Evolutionary conservation across 192 early-diverging fungal genomes (phyloP), one percentile per base, ranked within the genome.

Genomic region (Backusella circina): DNA sequence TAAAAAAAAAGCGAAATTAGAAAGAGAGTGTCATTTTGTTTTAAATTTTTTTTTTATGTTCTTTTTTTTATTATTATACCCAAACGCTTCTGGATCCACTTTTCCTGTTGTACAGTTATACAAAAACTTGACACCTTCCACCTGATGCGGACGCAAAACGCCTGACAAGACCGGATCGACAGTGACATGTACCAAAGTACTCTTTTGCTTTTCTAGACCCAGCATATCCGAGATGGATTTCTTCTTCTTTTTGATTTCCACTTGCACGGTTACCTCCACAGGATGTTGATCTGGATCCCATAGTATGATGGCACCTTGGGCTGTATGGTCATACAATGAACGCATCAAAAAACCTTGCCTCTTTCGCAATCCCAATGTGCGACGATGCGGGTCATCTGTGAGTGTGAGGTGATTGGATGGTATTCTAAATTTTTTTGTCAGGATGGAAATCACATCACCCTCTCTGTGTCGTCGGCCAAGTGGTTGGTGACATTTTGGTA

Each of bases 51-150:
- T 41, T 41, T 44, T 44, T 44, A 15, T 44, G 10, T 44, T 15
- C 3, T 44, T 44, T 15, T 96, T 97, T 28, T 61, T 41, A 15
- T 5, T 15, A 70, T 99, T 98, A 72, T 95, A 97, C 3, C 97
- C 98, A 78, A 87, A 94, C 0, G 93, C 93, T 75, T 91, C 86
- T 32, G 88, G 83, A 41, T 88, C 83, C 15, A 90, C 88, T 28
- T 75, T 76, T 26, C 96, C 97, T 18, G 94, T 98, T 1, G 92
- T 90, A 84, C 98, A 99, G 35, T 94, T 90, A 86, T 94, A 99
- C 76, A 99, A 83, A 77, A 99, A 99, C 76, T 88, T 82, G 3
- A 99, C 96, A 33, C 98, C 98, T 67, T 99, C 97, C 30, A 98
- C 87, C 77, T 99, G 96, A 82, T 99, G 98, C 2, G 97, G 97